Evolutionary conservation across 345 rosid species (phyloP), one percentile per base, ranked within the genome.

Genomic region (Cardamine occulta): DNA sequence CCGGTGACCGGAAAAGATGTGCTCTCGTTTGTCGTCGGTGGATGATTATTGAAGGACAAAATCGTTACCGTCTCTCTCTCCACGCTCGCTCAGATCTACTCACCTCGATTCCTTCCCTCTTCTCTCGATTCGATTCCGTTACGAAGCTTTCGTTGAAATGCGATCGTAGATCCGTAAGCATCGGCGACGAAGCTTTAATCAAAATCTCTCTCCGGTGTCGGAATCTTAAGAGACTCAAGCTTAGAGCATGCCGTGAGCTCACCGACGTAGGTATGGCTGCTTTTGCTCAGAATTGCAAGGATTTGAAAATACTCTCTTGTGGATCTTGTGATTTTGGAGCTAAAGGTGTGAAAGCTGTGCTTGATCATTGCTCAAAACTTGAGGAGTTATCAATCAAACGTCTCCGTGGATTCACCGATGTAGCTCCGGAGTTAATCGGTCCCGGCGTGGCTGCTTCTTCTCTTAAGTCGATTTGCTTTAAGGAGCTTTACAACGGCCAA

Each of bases 291-390:
- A 91, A 91, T 58, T 93, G 98, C 73, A 85, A 64, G 63, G 82
- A 82, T 2, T 73, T 91, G 88, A 93, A 85, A 86, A 93, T 88
- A 80, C 82, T 93, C 14, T 89, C 96, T 7, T 88, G 90, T 59
- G 96, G 92, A 80, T 93, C 94, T 54, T 93, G 97, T 63, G 65
- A 80, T 17, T 93, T 93, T 21, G 98, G 98, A 49, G 83, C 97
- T 29, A 89, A 76, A 80, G 97, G 96, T 21, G 86, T 93, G 83
- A 91, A 91, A 75, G 97, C 96, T 0, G 84, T 93, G 18, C 87
- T 93, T 4, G 87, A 93, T 48, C 84, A 87, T 56, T 93, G 98
- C 70, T 73, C 89, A 0, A 63, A 74, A 8, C 85, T 93, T 5
- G 98, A 91, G 66, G 96, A 93, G 18, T 53, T 93, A 18, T 86